A percentile compares a stretch with the other conserved stretches of the same genome.
These are phyloP conservation scores for Kodamaea kakaduensis DNA, from an alignment of 805 yeast genomes.

Conservation along the genomic window DNA sequence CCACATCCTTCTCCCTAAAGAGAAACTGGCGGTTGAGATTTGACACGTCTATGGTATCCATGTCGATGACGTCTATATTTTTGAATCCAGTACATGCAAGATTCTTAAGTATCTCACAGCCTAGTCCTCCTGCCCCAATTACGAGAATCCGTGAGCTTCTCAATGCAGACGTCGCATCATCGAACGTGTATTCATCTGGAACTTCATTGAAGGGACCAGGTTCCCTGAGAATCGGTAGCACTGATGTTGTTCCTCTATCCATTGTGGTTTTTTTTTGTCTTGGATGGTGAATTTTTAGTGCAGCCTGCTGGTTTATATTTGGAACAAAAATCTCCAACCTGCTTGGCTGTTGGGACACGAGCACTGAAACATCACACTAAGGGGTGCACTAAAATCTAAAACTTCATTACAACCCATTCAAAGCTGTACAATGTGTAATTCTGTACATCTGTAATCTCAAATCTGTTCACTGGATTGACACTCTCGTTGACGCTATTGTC, in stretches of 20 bases:
- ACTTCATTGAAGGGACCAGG: slow-evolving; percentile 41
- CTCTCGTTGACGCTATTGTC: too few relatives aligned
- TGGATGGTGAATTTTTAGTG: too few relatives aligned
- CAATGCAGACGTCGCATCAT: slow-evolving; percentile 22
- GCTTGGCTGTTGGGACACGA: too few relatives aligned
- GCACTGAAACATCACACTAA: too few relatives aligned
- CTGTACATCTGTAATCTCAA: too few relatives aligned
- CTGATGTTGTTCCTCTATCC: slow-evolving; percentile 13
- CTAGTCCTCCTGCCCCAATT: slow-evolving; percentile 81
- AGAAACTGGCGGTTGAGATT: slow-evolving; percentile 75
- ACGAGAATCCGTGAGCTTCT: slow-evolving; percentile 30
- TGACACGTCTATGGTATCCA: slow-evolving; percentile 79
- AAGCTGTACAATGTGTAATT: too few relatives aligned
- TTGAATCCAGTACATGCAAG: slow-evolving; percentile 66
- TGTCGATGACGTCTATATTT: slow-evolving; percentile 66
- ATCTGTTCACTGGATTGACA: too few relatives aligned
- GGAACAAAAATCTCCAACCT: too few relatives aligned
- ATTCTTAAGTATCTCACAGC: slow-evolving; percentile 75
- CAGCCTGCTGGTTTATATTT: too few relatives aligned
- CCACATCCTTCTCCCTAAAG: slow-evolving; percentile 59
- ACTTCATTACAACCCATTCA: too few relatives aligned
- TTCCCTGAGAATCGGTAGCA: slow-evolving; percentile 18
- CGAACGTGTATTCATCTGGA: slow-evolving; percentile 28
- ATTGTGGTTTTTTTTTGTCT: background rate
- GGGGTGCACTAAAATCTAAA: too few relatives aligned